Evolutionary conservation across 345 rosid species (phyloP).

Genomic region (Arabis hirsuta): DNA sequence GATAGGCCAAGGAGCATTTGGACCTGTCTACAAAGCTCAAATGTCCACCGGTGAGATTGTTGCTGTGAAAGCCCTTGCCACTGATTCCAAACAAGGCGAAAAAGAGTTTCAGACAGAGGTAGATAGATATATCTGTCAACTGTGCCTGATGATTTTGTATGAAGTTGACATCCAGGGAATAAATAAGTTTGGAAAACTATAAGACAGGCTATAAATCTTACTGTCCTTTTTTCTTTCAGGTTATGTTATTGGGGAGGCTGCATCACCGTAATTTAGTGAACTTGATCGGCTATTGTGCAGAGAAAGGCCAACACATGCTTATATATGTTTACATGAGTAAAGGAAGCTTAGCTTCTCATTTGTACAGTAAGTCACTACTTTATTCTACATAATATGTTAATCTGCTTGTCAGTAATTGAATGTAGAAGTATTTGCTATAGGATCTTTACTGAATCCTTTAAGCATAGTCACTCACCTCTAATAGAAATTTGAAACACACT

Average conservation of each 20-base stretch:
- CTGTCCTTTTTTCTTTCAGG: conserved; percentile 51
- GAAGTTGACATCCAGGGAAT: neutral
- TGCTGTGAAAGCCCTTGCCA: conserved; percentile 94
- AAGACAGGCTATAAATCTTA: neutral
- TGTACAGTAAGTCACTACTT: conserved; percentile 68
- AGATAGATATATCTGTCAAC: conserved; percentile 12
- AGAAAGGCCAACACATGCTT: conserved; percentile 94
- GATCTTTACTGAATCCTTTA: neutral
- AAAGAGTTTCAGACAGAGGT: conserved; percentile 99
- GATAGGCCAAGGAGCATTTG: conserved; percentile 98
- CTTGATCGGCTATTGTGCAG: conserved; percentile 96
- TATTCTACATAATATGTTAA: neutral
- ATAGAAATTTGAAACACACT: neutral
- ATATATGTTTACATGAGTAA: conserved; percentile 95
- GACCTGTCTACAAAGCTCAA: conserved; percentile 97
- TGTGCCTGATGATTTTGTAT: conserved; percentile 4
- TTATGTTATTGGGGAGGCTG: conserved; percentile 90
- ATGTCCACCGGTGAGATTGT: conserved; percentile 90
- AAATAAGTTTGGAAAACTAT: neutral
- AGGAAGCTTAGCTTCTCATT: conserved; percentile 95
- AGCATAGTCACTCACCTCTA: neutral
- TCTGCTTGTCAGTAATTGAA: conserved; percentile 3
- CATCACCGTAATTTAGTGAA: conserved; percentile 97
- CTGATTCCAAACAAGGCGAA: conserved; percentile 98
- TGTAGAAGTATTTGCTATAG: neutral